Evolutionary conservation across 495 filamentous ascomycete species (phyloP), one percentile per base, ranked within the genome.

Genomic region (Hamigera avellanea): DNA sequence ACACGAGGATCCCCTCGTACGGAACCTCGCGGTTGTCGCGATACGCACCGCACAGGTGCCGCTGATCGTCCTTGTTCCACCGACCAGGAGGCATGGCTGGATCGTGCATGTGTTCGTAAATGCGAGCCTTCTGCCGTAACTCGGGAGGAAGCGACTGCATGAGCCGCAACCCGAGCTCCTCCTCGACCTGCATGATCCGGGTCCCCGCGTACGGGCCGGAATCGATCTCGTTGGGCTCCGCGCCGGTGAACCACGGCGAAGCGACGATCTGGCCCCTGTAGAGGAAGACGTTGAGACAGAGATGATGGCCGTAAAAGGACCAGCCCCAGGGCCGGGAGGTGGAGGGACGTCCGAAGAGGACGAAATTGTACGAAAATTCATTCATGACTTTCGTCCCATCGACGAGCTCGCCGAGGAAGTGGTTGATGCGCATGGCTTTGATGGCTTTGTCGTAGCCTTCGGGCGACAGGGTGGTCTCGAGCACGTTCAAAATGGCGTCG

Each of bases 161-260:
- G 18, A 87, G 61, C 33, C 61, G 43, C 37, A 86, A 46, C 0
- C 78, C 78, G 7, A 78, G 51, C 18, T 57, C 34, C 41, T 82
- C 80, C 49, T 86, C 81, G n/a, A 61, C 57, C 9, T 76, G 61
- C 44, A 87, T 54, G 37, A 87, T 76, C 8, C 67, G 54, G 14
- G 75, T 76, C 12, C 81, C 82, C 0, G 53, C 43, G 44, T 73
- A 57, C 10, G 67, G 72, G 0, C 81, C 81, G 6, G 50, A 52
- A 42, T 86, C 82, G 42, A 87, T 80, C 41, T 73, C 45, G 35
- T 86, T 83, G 0, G 82, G 82, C 57, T 87, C 82, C 0, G 82
- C 81, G 33, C 82, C 82, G 1, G 75, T 79, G 57, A 87, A 87
- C 61, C 74, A 80, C 2, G 82, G 82, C 8, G 67, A 69, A 10